Evolutionary conservation across 2,329 filamentous ascomycete genomes (phyloP), one percentile per base, ranked within the genome.

Genomic region (Alternaria angustiovoidea): DNA sequence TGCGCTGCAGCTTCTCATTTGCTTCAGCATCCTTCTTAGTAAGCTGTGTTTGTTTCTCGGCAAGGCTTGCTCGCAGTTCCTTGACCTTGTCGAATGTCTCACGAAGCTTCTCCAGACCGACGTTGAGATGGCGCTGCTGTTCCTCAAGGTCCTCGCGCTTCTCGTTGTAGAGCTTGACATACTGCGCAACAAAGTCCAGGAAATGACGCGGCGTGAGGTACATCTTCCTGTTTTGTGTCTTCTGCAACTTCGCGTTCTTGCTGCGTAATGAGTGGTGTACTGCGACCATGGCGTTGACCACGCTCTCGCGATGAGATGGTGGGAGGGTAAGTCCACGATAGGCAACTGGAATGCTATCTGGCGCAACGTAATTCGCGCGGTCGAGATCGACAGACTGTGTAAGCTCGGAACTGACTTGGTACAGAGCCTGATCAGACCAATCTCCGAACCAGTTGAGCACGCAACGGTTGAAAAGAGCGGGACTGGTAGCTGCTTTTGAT

Each of bases 391-490:
- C 89, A n/a, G 93, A 94, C 67, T 96, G 91, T 1, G 96, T 99
- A 59, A 99, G 88, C 79, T 99, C 95, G 64, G 92, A 93, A 24
- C 92, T 94, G 64, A 99, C 96, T 80, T 99, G 96, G 89, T 96
- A 99, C 20, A 99, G 86, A 38, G 95, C 96, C 81, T 99, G 95
- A 78, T 99, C 95, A 53, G 95, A 99, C 95, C 95, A 99, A 81
- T 99, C 95, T 66, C 95, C 95, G 78, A 99, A 97, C 95, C 95
- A 99, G 81, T 99, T 99, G 70, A 99, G 89, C 49, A 99, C 95
- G 76, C 95, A 99, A 85, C 95, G 91, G 83, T 99, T 99, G 90
- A 99, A 99, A 74, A 99, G 82, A 41, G 95, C 95, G 61, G 95
- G 95, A 86, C 93, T 97, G 3, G 96, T 99, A 28, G 95, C 96